Conservation (phyloP, 805 yeast species). For the Cyberlindnera japonica region DNA sequence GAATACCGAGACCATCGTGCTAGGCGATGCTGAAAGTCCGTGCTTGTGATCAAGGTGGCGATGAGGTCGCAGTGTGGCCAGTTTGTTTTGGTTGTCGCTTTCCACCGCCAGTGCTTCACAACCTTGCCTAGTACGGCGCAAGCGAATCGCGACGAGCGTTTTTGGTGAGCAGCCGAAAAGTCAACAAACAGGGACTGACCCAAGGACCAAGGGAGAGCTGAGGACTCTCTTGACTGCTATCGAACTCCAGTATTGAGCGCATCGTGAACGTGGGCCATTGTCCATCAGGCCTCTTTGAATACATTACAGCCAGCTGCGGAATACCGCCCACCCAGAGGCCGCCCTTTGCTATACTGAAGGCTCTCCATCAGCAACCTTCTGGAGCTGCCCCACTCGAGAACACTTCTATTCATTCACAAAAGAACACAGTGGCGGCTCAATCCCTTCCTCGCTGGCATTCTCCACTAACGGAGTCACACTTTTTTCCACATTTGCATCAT, state of each 20-base stretch:
- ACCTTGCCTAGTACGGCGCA: neutral
- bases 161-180: slow-evolving; percentile 5
- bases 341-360: neutral
- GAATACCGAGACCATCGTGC: slow-evolving; percentile 11
- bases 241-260: too few species aligned
- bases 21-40: neutral
- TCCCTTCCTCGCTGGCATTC: too few species aligned
- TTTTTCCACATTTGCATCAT: neutral
- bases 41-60: neutral
- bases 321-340: neutral
- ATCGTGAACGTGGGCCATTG: too few species aligned
- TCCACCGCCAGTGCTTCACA: slow-evolving; percentile 1
- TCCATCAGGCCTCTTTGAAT: neutral
- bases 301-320: neutral
- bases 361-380: neutral
- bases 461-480: too few species aligned
- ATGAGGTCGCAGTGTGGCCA: slow-evolving; percentile 1
- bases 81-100: neutral
- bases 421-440: too few species aligned
- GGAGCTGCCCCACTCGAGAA: slow-evolving; percentile 3
- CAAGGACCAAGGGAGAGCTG: too few species aligned
- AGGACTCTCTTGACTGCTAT: too few species aligned
- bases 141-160: slow-evolving; percentile 1
- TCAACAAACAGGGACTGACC: slow-evolving; percentile 1
- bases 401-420: neutral